A percentile compares a stretch with the other conserved stretches of the same genome.
Conservation (phyloP, 1,284 basidiomycete genomes). For the Apiotrichum akiyoshidainum region DNA sequence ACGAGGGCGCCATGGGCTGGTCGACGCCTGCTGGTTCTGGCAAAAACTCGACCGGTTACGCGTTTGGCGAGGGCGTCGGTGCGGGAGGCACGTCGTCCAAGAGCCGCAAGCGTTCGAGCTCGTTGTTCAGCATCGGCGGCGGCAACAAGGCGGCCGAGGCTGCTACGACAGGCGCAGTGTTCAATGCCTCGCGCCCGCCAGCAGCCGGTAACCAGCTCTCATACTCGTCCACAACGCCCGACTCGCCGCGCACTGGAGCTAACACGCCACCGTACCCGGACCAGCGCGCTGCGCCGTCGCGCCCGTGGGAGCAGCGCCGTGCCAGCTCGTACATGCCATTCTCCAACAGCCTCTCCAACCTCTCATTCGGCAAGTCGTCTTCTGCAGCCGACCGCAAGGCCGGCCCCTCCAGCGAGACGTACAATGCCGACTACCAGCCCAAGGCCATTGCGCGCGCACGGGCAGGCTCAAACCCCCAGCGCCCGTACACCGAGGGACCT, state of each 20-base stretch:
- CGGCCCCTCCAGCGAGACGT: slow-evolving; percentile 34
- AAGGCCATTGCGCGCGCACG: slow-evolving; percentile 15
- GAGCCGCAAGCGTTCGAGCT: slow-evolving; percentile 22
- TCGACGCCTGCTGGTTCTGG: not conserved
- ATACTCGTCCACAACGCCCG: not conserved
- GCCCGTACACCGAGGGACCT: slow-evolving; percentile 20
- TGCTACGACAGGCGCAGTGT: slow-evolving; percentile 1
- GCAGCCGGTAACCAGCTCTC: not conserved
- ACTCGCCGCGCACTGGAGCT: not conserved
- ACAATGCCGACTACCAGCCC: slow-evolving; percentile 30
- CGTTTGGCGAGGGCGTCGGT: slow-evolving; percentile 47
- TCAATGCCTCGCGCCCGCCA: not conserved
- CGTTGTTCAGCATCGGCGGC: slow-evolving; percentile 20
- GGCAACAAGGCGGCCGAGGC: slow-evolving; percentile 4
- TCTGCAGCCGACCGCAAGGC: slow-evolving; percentile 13
- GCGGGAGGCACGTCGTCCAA: slow-evolving; percentile 18
- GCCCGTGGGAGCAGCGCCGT: slow-evolving; percentile 22
- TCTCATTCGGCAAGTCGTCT: slow-evolving; percentile 7
- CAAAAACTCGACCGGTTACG: slow-evolving; percentile 25
- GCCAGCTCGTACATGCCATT: slow-evolving; percentile 36
- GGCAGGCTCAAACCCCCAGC: slow-evolving; percentile 20
- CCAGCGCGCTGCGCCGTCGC: slow-evolving; percentile 10
- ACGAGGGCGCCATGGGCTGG: slow-evolving; percentile 44
- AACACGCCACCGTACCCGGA: not conserved
- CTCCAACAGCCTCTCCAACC: slow-evolving; percentile 5